These are phyloP conservation scores for Penicillium psychrofluorescens DNA, from an alignment of 495 filamentous ascomycete species.

Conservation along the genomic window DNA sequence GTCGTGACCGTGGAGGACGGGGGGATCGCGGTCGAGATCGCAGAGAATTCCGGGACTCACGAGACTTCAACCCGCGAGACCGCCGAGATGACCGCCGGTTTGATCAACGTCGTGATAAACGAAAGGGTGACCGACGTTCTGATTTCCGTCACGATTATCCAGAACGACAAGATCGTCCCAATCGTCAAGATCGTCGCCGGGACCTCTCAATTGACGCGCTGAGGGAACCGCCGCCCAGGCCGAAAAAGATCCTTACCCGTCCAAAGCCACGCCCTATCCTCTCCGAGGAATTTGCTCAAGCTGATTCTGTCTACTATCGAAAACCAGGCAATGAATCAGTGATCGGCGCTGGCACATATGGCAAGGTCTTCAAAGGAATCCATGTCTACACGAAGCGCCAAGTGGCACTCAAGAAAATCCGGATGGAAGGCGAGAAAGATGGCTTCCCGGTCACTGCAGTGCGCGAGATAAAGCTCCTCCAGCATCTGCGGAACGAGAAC, in stretches of 20 bases:
- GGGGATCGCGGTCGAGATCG: conserved; percentile 35
- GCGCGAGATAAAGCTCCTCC: conserved; percentile 91
- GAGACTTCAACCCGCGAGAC: conserved; percentile 43
- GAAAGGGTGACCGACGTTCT: conserved; percentile 27
- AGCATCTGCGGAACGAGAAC: conserved; percentile 86
- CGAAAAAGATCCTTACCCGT: conserved; percentile 62
- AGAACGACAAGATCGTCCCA: too few relatives aligned
- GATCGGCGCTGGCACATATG: conserved; percentile 87
- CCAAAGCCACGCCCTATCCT: conserved; percentile 66
- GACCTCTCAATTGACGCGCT: conserved; percentile 23
- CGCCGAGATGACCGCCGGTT: conserved; percentile 35
- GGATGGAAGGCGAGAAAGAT: conserved; percentile 95
- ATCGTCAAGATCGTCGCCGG: conserved; percentile 33
- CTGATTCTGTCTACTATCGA: conserved; percentile 82
- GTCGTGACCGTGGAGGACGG: conserved; percentile 35
- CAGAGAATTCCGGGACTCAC: conserved; percentile 37
- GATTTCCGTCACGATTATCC: conserved; percentile 27
- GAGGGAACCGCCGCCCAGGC: conserved; percentile 40
- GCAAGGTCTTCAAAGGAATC: conserved; percentile 96
- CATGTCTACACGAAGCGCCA: conserved; percentile 88
- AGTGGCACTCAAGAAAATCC: conserved; percentile 88
- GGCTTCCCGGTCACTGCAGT: conserved; percentile 97
- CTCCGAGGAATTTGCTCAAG: conserved; percentile 59
- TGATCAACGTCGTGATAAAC: conserved; percentile 30
- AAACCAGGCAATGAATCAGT: conserved; percentile 94